Conservation (phyloP, 768 basidiomycete genomes). For the Xerocomus potaroensis region DNA sequence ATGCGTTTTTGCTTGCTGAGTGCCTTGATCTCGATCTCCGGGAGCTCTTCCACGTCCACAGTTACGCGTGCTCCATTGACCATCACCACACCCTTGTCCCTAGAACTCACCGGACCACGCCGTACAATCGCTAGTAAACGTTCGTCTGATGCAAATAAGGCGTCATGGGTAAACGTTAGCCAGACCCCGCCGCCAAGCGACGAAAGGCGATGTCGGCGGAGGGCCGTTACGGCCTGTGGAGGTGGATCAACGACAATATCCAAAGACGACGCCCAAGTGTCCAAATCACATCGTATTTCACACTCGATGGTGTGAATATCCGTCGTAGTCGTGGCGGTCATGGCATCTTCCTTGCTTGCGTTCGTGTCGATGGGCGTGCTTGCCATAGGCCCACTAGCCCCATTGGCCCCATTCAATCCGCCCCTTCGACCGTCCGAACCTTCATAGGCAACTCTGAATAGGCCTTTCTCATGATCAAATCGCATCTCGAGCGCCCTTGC, state of each 20-base stretch:
- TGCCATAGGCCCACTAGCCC: constrained; percentile 7
- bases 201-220: constrained; percentile 84
- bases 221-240: constrained; percentile 73
- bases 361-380: constrained; percentile 1
- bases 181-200: constrained; percentile 88
- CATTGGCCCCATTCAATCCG: constrained; percentile 22
- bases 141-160: constrained; percentile 72
- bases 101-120: constrained; percentile 54
- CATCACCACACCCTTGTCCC: constrained; percentile 80
- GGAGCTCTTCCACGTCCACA: constrained; percentile 86
- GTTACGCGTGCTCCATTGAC: constrained; percentile 83
- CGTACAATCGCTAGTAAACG: constrained; percentile 71
- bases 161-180: constrained; percentile 88
- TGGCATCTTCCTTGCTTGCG: constrained; percentile 18
- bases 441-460: constrained; percentile 83
- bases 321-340: constrained; percentile 10
- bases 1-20: constrained; percentile 81
- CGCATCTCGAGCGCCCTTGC: constrained; percentile 69
- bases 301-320: constrained; percentile 67
- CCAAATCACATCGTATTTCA: constrained; percentile 87
- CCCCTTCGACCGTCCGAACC: constrained; percentile 48
- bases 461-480: constrained; percentile 84
- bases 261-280: constrained; percentile 79
- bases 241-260: constrained; percentile 94
- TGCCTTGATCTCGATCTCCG: constrained; percentile 80